Evolutionary conservation across 176 grass and related monocot species (phyloP), one percentile per base, ranked within the genome.

Genomic region (Luzula sylvatica): DNA sequence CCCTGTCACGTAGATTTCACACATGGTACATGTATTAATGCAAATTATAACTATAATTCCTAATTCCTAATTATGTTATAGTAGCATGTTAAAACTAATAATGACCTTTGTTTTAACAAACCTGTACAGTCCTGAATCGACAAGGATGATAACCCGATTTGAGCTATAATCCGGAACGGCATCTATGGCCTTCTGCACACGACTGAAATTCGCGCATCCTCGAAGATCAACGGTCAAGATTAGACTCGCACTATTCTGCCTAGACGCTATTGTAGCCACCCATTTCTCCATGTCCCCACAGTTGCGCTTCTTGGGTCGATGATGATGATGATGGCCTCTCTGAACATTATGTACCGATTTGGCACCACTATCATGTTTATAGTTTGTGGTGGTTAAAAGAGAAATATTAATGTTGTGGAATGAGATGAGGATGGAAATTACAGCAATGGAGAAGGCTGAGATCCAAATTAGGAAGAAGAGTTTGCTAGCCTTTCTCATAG

Each of bases 191-290:
- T 65, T 74, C 78, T 87, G 82, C 38, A 94, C n/a, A 28, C 49
- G 83, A 25, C 58, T 87, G 65, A 83, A 94, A 74, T 83, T 80
- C 38, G 59, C 79, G 46, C 79, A 94, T n/a, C 88, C 82, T 44
- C 21, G 69, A 43, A 41, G 78, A 44, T 82, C 87, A 26, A 94
- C 88, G 17, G 75, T 72, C 23, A 87, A 56, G 25, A 94, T 47
- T 27, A 87, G 65, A 27, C 58, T 58, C 14, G n/a, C n/a, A n/a
- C 51, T 55, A 35, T 87, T 94, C 66, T 80, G 82, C n/a, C 65
- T 65, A 3, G 65, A 52, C 8, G 68, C 53, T 21, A 77, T 56
- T 44, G 22, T 19, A 43, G 72, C 28, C 26, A 38, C 83, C 88
- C 88, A 94, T 30, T 45, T 72, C 1, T 49, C 50, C 2, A 72